These are phyloP conservation scores for Pythium brassicae DNA, from an alignment of 352 stramenopile species.

Conservation along the genomic window DNA sequence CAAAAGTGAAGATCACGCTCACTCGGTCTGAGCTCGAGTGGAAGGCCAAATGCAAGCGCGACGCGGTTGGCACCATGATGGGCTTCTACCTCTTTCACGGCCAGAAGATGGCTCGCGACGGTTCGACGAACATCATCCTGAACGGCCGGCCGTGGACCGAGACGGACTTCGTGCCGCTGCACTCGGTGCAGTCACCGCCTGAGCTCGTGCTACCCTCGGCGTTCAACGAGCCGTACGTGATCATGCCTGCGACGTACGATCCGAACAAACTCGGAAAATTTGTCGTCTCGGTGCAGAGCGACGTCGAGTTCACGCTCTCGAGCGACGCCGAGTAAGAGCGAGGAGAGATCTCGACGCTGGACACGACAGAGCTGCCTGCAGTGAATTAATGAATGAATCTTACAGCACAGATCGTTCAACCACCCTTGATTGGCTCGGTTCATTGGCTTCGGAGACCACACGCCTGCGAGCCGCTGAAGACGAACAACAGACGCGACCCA, in stretches of 20 bases:
- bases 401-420: too few relatives aligned
- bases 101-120: constrained; percentile 35
- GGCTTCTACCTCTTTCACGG: constrained; percentile 85
- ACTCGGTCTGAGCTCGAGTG: constrained; percentile 81
- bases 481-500: too few relatives aligned
- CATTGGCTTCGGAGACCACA: too few relatives aligned
- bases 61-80: constrained; percentile 87
- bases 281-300: constrained; percentile 78
- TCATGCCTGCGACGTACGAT: constrained; percentile 89
- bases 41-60: constrained; percentile 73
- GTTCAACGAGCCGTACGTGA: constrained; percentile 82
- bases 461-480: too few relatives aligned
- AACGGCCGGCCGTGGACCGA: constrained; percentile 74
- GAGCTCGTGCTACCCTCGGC: constrained; percentile 58
- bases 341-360: too few relatives aligned
- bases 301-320: constrained; percentile 76
- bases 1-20: constrained; percentile 76
- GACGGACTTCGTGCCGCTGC: constrained; percentile 81
- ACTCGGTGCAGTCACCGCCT: constrained; percentile 61
- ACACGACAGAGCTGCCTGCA: too few relatives aligned
- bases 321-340: constrained; percentile 22
- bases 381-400: too few relatives aligned
- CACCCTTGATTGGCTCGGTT: too few relatives aligned
- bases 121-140: constrained; percentile 40
- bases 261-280: constrained; percentile 74